Evolutionary conservation across 352 stramenopile species (phyloP), one percentile per base, ranked within the genome.

Genomic region (Globisporangium alternatum): DNA sequence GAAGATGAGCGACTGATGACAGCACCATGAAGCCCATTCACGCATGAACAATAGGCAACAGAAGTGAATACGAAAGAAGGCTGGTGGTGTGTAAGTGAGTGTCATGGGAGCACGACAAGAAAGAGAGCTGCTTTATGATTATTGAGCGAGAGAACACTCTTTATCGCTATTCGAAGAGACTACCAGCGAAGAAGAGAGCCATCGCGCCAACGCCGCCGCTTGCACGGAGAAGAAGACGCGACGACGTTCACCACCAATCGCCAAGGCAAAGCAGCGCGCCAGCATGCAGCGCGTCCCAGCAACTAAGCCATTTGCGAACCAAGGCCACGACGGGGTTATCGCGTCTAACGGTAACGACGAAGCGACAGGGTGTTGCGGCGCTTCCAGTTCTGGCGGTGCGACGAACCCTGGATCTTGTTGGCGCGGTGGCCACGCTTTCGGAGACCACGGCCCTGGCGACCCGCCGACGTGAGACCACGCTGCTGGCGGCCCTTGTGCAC

Each of bases 401-500:
- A 99, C 74, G 93, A 97, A 76, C 98, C 98, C 60, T 97, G 99
- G 81, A 98, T 98, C 79, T 99, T 98, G 91, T 99, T 99, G 79
- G 97, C 97, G 75, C 96, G 90, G 93, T 99, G 98, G 78, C 98
- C 97, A 70, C 84, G 96, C 88, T 99, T 99, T 82, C 96, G 93
- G 54, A 99, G 86, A 71, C 98, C 98, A 90, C 98, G 96, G 75
- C 80, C 85, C 80, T 98, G 93, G 82, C 97, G 92, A 77, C 98
- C 98, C 51, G 98, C 97, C 63, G 93, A 98, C 37, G 98, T 99
- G 67, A 99, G 97, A 47, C 98, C 98, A 87, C 98, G 95, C 75
- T 95, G 91, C 86, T 99, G 98, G 66, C 98, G 90, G 86, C 98
- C 97, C 93, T 99, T 99, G 89, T 99, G 97, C 64, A 99, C 95